A percentile compares a stretch with the other conserved stretches of the same genome.
Conservation (phyloP, 176 grass and related monocot genomes). For the Oryza nivara region DNA sequence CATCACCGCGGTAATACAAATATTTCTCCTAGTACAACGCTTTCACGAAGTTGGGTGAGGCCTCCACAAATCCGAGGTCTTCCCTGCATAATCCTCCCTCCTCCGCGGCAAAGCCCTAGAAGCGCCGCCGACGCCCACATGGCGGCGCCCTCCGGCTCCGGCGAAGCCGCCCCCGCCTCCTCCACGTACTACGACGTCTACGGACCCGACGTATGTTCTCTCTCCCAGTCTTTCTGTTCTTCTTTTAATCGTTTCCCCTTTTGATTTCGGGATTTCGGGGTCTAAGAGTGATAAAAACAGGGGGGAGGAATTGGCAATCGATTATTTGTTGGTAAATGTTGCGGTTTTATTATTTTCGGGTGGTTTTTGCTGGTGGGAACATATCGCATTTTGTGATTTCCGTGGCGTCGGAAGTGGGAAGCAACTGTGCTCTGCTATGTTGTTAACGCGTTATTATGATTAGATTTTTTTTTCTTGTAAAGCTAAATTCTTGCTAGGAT, state of each 20-base stretch:
- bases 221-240: neutral
- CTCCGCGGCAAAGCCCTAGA: slow-evolving; percentile 27
- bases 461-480: neutral
- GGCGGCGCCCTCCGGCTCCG: slow-evolving; percentile 38
- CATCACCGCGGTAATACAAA: neutral
- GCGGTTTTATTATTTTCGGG: neutral
- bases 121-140: neutral
- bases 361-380: neutral
- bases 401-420: neutral
- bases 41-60: neutral
- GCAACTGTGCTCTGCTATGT: no score
- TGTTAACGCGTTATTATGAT: neutral
- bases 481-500: neutral
- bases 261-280: neutral
- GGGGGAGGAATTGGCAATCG: neutral
- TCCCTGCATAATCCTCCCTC: slow-evolving; percentile 1
- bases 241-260: neutral
- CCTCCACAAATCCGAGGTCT: neutral
- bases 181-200: slow-evolving; percentile 64
- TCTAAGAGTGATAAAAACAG: neutral
- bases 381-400: neutral
- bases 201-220: slow-evolving; percentile 53
- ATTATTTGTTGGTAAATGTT: neutral
- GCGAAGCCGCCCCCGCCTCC: neutral
- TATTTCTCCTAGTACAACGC: no score